Evolutionary conservation across 441 rosid species (phyloP).

Genomic region (Syzygium syzygioides): DNA sequence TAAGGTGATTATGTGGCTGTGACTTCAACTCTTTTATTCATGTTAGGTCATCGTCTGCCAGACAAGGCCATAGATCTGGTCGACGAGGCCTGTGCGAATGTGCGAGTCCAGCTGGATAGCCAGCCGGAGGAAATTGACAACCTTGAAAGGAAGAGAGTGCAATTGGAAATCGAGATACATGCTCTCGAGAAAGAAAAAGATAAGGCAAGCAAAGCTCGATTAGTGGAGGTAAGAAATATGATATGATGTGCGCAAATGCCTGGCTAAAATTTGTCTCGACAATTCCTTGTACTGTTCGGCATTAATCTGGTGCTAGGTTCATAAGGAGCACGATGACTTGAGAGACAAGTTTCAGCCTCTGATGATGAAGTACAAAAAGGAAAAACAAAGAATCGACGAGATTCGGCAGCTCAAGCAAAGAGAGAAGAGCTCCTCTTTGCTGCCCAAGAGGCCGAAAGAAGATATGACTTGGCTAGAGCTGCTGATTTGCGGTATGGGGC

Average conservation of each 20-base stretch:
- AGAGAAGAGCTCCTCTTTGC: constrained; percentile 68
- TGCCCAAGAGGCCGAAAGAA: constrained; percentile 79
- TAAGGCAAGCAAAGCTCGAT: constrained; percentile 84
- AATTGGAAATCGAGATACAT: constrained; percentile 80
- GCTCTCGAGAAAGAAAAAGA: constrained; percentile 93
- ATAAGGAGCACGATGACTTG: constrained; percentile 81
- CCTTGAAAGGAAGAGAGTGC: constrained; percentile 83
- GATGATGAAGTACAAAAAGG: constrained; percentile 79
- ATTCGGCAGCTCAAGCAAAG: constrained; percentile 61
- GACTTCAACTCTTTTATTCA: background rate
- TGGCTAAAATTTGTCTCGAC: background rate
- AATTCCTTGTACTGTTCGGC: background rate
- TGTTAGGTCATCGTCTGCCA: constrained; percentile 77
- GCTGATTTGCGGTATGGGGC: constrained; percentile 83
- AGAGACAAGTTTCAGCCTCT: constrained; percentile 90
- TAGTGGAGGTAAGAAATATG: constrained; percentile 55
- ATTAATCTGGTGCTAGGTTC: constrained; percentile 36
- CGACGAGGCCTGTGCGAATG: constrained; percentile 91
- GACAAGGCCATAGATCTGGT: constrained; percentile 94
- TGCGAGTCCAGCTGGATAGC: constrained; percentile 87
- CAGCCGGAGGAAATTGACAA: constrained; percentile 92
- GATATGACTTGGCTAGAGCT: constrained; percentile 81
- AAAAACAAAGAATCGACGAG: constrained; percentile 83
- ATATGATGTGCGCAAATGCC: background rate
- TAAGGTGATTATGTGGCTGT: background rate